These are phyloP conservation scores for Skeletonema potamos DNA, from an alignment of 108 stramenopile genomes.

Conservation along the genomic window DNA sequence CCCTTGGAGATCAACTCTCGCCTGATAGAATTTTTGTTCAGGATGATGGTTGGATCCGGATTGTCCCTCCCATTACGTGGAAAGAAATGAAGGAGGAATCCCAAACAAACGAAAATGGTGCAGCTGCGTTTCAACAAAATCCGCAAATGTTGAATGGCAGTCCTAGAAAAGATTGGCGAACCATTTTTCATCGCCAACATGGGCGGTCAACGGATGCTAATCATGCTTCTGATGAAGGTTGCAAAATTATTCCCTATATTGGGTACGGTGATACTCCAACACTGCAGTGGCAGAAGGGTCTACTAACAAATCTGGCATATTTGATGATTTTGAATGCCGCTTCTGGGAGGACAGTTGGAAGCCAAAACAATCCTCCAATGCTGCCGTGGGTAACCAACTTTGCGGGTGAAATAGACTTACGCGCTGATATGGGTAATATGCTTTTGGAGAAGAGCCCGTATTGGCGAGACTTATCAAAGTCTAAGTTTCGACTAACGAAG, in stretches of 20 bases:
- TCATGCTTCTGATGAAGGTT: too few species aligned
- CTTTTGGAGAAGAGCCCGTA: neutral
- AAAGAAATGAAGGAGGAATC: neutral
- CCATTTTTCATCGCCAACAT: conserved; percentile 6
- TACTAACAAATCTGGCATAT: conserved; percentile 64
- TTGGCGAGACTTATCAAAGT: conserved; percentile 44
- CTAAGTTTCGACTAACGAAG: conserved; percentile 68
- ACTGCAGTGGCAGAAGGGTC: conserved; percentile 47
- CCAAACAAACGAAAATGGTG: neutral
- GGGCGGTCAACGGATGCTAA: neutral
- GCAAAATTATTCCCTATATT: conserved; percentile 19
- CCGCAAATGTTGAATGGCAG: neutral
- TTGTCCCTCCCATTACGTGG: conserved; percentile 8
- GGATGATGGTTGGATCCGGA: conserved; percentile 29
- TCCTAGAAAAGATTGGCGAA: conserved; percentile 14
- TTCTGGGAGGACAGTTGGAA: conserved; percentile 60
- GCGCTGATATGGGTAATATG: neutral
- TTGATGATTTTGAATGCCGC: conserved; percentile 72
- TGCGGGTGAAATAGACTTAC: conserved; percentile 15
- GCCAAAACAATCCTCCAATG: conserved; percentile 57
- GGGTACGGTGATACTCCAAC: conserved; percentile 24
- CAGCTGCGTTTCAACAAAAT: neutral
- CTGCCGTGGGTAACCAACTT: conserved; percentile 80
- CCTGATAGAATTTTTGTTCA: conserved; percentile 33
- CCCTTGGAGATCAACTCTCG: conserved; percentile 21